phyloP scores from a whole-genome alignment of 2,329 filamentous ascomycete genomes.

The Cercospora citrullina region DNA sequence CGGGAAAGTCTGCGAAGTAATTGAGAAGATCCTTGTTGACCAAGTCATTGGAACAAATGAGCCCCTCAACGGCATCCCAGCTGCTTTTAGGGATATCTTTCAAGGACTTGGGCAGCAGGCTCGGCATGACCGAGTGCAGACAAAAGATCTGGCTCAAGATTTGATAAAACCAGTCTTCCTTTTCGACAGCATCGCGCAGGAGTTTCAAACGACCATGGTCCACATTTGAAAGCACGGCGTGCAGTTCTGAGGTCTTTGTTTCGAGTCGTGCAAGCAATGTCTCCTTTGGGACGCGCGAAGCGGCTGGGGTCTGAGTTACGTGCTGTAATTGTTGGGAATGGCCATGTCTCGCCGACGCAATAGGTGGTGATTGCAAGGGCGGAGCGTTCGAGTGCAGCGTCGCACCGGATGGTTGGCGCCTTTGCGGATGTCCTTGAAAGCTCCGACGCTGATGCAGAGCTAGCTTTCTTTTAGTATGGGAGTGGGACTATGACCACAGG shows the following conservation, averaged over 20 bases:
- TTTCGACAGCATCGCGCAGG: constrained; percentile 57
- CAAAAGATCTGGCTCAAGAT: constrained; percentile 67
- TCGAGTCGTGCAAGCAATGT: constrained; percentile 15
- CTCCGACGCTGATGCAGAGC: constrained; percentile 3
- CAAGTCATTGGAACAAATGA: constrained; percentile 50
- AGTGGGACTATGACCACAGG: not conserved
- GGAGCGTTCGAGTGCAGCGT: constrained; percentile 6
- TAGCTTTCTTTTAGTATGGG: not conserved
- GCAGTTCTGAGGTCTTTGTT: constrained; percentile 6
- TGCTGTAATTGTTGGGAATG: constrained; percentile 5
- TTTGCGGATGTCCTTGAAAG: not conserved
- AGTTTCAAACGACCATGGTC: constrained; percentile 52
- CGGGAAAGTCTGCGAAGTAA: constrained; percentile 56
- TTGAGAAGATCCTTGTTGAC: constrained; percentile 44
- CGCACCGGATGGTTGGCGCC: not conserved
- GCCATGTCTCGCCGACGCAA: not conserved
- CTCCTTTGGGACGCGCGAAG: constrained; percentile 18
- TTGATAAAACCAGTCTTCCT: constrained; percentile 63
- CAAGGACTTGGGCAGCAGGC: constrained; percentile 42
- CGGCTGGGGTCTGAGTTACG: not conserved
- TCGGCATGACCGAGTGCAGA: constrained; percentile 50
- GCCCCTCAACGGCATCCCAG: constrained; percentile 42
- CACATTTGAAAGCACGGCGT: not conserved
- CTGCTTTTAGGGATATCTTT: constrained; percentile 38
- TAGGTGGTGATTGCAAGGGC: not conserved